Evolutionary conservation across 441 rosid species (phyloP), one percentile per base, ranked within the genome.

Genomic region (Lagerstroemia fauriei): DNA sequence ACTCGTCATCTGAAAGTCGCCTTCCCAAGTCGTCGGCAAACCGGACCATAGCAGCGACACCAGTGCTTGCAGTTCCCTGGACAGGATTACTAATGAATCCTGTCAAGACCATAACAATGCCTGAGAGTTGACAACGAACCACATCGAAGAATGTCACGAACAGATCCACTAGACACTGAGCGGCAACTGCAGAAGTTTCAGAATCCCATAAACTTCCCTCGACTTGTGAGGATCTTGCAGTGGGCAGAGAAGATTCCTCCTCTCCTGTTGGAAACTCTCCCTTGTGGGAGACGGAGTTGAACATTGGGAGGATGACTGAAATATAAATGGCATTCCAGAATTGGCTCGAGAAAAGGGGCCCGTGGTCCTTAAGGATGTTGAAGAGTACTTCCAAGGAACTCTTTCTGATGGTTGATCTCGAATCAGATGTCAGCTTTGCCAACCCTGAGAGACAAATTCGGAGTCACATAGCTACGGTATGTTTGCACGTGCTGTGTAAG

Each of bases 301-400:
- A 96, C 88, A 94, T 89, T 41, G 98, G 97, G 79, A 91, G 86
- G 77, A 96, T 85, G 75, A 93, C 87, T 76, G 92, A 89, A 73
- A 85, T 85, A 84, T 91, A 91, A 88, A 96, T 86, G 74, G 87
- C 89, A 63, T 81, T 80, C 98, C 96, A 95, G 85, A 95, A 92
- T 50, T 90, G 84, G 59, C 75, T 87, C 50, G 98, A 92, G 89
- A 95, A 96, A 69, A 94, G 92, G 88, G 92, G 95, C 76, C 98
- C 98, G 76, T 96, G 99, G 88, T 96, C 98, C 88, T 92, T 93
- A n/a, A 96, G 89, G 86, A 96, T 96, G 86, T 94, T 91, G 82
- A 96, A 96, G 84, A 96, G 95, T 75, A 96, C 95, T 91, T 96
- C 95, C 88, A 94, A 84, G 48, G 99, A 89, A 89, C 96, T 93